These are phyloP conservation scores for Chaetomium globosum DNA, from an alignment of 2,329 filamentous ascomycete genomes.

Conservation along the genomic window DNA sequence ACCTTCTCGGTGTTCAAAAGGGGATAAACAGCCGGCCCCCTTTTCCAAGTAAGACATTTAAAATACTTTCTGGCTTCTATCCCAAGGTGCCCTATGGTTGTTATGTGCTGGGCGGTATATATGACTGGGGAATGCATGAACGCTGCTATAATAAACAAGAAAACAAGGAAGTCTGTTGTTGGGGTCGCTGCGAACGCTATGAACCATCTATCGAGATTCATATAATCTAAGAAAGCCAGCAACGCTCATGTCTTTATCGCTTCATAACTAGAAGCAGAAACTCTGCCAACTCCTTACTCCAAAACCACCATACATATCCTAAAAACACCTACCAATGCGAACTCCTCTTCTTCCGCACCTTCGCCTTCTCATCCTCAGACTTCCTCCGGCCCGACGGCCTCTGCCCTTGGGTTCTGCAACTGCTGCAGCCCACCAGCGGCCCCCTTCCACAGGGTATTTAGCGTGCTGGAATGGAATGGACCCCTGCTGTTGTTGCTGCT, in stretches of 20 bases:
- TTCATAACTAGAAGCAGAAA: not conserved
- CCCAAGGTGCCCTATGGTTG: not conserved
- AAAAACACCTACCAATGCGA: constrained; percentile 38
- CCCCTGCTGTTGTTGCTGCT: constrained; percentile 29
- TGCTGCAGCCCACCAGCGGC: constrained; percentile 27
- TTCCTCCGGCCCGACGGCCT: constrained; percentile 23
- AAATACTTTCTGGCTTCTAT: not conserved
- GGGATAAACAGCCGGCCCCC: not conserved
- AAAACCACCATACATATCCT: not conserved
- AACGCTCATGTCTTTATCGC: not conserved
- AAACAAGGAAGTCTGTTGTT: not conserved
- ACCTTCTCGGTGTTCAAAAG: not conserved
- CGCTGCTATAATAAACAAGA: not conserved
- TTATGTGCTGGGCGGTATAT: not conserved
- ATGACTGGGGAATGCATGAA: not conserved
- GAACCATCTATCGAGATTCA: not conserved
- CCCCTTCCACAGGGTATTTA: constrained; percentile 35
- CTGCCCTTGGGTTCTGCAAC: constrained; percentile 28
- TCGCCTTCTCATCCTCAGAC: constrained; percentile 37
- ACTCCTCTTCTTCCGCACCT: constrained; percentile 44
- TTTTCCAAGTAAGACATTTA: not conserved
- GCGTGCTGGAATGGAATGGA: constrained; percentile 33
- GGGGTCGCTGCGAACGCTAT: not conserved
- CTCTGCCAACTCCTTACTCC: not conserved
- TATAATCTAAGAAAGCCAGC: not conserved